Percentiles rank a stretch among this genome's conserved stretches.
Evolutionary conservation across 2,329 filamentous ascomycete genomes (phyloP).

Genomic region (Macroventuria anomochaeta): DNA sequence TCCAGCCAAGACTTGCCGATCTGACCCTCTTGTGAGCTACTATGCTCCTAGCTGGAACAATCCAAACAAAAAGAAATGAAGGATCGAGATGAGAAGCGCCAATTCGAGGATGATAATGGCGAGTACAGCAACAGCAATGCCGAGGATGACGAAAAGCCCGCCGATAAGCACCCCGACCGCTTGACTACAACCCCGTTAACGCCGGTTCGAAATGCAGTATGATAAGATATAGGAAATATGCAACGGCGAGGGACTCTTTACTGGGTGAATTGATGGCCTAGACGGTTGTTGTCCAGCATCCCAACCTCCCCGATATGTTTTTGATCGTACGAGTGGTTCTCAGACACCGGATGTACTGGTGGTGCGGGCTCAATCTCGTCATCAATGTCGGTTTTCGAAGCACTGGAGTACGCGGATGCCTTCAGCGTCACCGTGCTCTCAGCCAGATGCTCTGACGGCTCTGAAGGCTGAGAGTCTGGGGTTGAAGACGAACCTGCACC

Average conservation of each 20-base stretch:
- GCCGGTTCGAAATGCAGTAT: slow-evolving; percentile 17
- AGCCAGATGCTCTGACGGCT: slow-evolving; percentile 8
- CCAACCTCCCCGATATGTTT: slow-evolving; percentile 46
- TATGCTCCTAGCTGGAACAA: not conserved
- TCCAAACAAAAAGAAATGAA: slow-evolving; percentile 3
- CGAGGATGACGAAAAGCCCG: slow-evolving; percentile 9
- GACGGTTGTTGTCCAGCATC: slow-evolving; percentile 29
- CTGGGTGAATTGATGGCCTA: slow-evolving; percentile 42
- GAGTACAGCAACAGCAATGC: slow-evolving; percentile 5
- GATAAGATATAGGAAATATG: not conserved
- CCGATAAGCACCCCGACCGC: slow-evolving; percentile 13
- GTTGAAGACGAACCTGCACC: slow-evolving; percentile 2
- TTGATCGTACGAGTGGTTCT: slow-evolving; percentile 34
- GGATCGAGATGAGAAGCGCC: slow-evolving; percentile 8
- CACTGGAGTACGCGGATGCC: slow-evolving; percentile 21
- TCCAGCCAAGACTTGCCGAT: not conserved
- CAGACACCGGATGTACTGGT: slow-evolving; percentile 28
- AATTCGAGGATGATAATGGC: slow-evolving; percentile 6
- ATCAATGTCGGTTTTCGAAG: slow-evolving; percentile 19
- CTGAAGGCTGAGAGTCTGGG: not conserved
- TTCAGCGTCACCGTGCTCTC: slow-evolving; percentile 41
- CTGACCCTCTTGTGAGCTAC: not conserved
- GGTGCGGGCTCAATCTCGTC: slow-evolving; percentile 40
- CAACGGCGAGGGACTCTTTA: slow-evolving; percentile 17
- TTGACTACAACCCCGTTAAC: slow-evolving; percentile 20